phyloP scores from a whole-genome alignment of 179 eudicot genomes.

The Actinidia polygama region DNA sequence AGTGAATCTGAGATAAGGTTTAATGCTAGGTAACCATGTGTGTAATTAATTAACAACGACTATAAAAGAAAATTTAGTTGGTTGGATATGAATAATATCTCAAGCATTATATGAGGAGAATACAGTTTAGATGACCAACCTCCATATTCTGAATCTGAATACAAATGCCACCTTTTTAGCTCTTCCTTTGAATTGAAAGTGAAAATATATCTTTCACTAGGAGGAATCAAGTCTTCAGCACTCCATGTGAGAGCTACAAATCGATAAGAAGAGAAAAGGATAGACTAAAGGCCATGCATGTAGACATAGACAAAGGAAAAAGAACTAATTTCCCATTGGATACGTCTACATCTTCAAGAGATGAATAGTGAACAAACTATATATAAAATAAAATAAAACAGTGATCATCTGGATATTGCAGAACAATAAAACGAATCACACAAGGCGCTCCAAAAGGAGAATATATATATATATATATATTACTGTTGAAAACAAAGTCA shows the following conservation, averaged over 20 bases:
- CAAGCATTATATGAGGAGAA: neutral
- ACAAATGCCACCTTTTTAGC: conserved; percentile 90
- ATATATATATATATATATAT: neutral
- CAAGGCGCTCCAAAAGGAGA: neutral
- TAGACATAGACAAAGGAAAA: neutral
- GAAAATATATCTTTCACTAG: conserved; percentile 71
- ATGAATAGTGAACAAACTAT: neutral
- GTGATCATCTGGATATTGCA: neutral
- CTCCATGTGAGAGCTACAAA: conserved; percentile 90
- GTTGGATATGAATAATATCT: neutral
- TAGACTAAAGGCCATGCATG: neutral
- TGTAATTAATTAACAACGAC: neutral
- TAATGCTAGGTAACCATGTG: neutral
- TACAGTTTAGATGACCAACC: conserved; percentile 41
- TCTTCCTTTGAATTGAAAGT: conserved; percentile 82
- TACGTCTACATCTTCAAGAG: neutral
- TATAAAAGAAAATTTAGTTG: neutral
- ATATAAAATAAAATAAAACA: neutral
- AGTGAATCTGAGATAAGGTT: neutral
- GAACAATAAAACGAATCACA: neutral
- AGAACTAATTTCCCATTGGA: neutral
- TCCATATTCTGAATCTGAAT: conserved; percentile 98
- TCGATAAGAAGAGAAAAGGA: conserved; percentile 23
- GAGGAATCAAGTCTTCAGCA: conserved; percentile 86
- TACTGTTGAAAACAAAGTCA: neutral